Evolutionary conservation across 2,329 filamentous ascomycete genomes (phyloP).

Genomic region (Trichophyton schoenleinii): DNA sequence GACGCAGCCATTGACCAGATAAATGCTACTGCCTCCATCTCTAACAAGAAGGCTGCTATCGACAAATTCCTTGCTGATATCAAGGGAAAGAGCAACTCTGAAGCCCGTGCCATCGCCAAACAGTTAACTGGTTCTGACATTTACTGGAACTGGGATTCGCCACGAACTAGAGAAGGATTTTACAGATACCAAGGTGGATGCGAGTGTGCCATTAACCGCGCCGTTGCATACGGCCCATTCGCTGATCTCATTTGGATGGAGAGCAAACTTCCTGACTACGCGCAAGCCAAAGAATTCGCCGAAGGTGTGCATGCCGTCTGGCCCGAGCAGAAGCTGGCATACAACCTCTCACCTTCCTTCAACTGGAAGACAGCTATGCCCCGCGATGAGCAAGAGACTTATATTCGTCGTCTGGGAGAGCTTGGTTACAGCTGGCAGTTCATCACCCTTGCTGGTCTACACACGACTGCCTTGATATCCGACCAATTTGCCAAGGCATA

Average conservation of each 20-base stretch:
- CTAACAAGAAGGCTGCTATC: constrained; percentile 56
- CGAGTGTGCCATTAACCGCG: constrained; percentile 80
- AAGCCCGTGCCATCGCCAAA: constrained; percentile 69
- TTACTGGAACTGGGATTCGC: constrained; percentile 90
- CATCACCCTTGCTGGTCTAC: constrained; percentile 90
- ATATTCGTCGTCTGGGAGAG: constrained; percentile 74
- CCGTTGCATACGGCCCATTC: constrained; percentile 83
- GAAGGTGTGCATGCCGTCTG: constrained; percentile 85
- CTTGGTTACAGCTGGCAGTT: constrained; percentile 99
- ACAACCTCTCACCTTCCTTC: constrained; percentile 97
- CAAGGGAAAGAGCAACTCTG: constrained; percentile 74
- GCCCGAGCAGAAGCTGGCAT: constrained; percentile 96
- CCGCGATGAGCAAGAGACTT: constrained; percentile 84
- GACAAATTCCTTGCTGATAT: constrained; percentile 52
- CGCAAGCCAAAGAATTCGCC: constrained; percentile 86
- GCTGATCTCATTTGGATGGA: constrained; percentile 99
- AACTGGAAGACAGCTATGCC: constrained; percentile 99
- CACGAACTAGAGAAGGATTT: constrained; percentile 86
- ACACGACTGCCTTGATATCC: constrained; percentile 86
- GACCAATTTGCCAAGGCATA: constrained; percentile 80
- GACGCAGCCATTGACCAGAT: constrained; percentile 79
- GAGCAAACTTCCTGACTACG: constrained; percentile 85
- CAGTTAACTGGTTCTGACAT: constrained; percentile 66
- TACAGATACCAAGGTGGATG: constrained; percentile 88
- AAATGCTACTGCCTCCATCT: constrained; percentile 48